phyloP scores from a whole-genome alignment of 208 protist genomes.

The Borovskyia barvae region DNA sequence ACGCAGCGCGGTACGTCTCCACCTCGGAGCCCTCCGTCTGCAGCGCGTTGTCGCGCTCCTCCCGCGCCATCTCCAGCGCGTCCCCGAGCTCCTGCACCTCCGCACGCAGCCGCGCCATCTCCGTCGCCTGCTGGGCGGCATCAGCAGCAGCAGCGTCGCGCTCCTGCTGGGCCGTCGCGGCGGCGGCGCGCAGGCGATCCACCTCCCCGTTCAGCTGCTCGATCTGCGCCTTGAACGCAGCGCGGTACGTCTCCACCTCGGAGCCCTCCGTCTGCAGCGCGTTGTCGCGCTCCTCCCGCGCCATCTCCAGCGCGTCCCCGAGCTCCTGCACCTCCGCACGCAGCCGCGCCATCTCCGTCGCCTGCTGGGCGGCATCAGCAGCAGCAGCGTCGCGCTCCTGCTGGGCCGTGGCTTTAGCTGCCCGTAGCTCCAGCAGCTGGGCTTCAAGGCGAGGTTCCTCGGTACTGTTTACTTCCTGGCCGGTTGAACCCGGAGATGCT shows the following conservation, averaged over 20 bases:
- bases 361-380: not conserved
- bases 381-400: constrained; percentile 2
- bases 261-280: not conserved
- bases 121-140: not conserved
- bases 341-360: constrained; percentile 10
- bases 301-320: constrained; percentile 10
- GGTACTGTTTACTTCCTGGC: constrained; percentile 8
- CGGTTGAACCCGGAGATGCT: constrained; percentile 5
- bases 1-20: constrained; percentile 3
- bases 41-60: constrained; percentile 5
- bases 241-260: constrained; percentile 15
- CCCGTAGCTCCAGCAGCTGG: no score
- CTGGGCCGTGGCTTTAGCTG: not conserved
- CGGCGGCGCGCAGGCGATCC: not conserved
- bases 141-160: not conserved
- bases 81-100: constrained; percentile 21
- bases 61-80: not conserved
- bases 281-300: constrained; percentile 8
- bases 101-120: constrained; percentile 18
- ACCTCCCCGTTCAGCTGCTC: constrained; percentile 16
- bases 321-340: constrained; percentile 25
- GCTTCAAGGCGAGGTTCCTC: no score
- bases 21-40: constrained; percentile 5
- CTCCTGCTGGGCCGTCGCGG: not conserved
- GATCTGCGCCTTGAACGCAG: not conserved